Evolutionary conservation across 371 early-diverging fungal species (phyloP).

Genomic region (Paraphysoderma sedebokerense): DNA sequence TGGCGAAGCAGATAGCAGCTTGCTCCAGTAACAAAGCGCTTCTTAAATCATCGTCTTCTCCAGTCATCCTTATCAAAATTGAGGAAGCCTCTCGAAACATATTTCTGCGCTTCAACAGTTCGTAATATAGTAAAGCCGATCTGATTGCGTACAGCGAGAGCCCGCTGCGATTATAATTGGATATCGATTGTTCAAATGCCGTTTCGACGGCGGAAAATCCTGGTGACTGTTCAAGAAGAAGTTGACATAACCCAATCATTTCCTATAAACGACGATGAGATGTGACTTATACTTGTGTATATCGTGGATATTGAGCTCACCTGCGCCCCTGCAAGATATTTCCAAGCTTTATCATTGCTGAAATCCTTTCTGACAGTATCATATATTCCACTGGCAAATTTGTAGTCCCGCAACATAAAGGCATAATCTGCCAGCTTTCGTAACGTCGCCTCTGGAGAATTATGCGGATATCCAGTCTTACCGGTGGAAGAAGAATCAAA

Average conservation of each 20-base stretch:
- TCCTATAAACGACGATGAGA: constrained; percentile 29
- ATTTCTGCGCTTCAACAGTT: constrained; percentile 45
- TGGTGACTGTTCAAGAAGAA: constrained; percentile 39
- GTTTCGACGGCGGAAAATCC: constrained; percentile 49
- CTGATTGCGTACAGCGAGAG: constrained; percentile 47
- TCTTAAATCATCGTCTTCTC: constrained; percentile 47
- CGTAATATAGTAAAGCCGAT: constrained; percentile 57
- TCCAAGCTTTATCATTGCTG: constrained; percentile 60
- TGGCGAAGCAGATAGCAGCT: constrained; percentile 60
- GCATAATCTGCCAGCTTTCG: constrained; percentile 84
- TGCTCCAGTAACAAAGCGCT: constrained; percentile 74
- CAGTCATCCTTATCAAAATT: constrained; percentile 48
- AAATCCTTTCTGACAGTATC: constrained; percentile 81
- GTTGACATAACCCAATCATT: constrained; percentile 73
- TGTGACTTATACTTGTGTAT: constrained; percentile 1
- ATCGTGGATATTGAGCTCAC: constrained; percentile 9
- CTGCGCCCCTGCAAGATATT: constrained; percentile 66
- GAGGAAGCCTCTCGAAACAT: constrained; percentile 52
- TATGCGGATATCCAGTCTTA: constrained; percentile 44
- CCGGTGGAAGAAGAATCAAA: constrained; percentile 11
- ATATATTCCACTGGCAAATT: constrained; percentile 71
- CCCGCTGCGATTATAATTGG: constrained; percentile 40
- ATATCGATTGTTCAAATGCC: constrained; percentile 59
- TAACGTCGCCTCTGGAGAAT: constrained; percentile 75
- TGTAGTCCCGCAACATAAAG: constrained; percentile 86